Evolutionary conservation across 2,329 filamentous ascomycete species (phyloP).

Genomic region (Aspergillus sp.): DNA sequence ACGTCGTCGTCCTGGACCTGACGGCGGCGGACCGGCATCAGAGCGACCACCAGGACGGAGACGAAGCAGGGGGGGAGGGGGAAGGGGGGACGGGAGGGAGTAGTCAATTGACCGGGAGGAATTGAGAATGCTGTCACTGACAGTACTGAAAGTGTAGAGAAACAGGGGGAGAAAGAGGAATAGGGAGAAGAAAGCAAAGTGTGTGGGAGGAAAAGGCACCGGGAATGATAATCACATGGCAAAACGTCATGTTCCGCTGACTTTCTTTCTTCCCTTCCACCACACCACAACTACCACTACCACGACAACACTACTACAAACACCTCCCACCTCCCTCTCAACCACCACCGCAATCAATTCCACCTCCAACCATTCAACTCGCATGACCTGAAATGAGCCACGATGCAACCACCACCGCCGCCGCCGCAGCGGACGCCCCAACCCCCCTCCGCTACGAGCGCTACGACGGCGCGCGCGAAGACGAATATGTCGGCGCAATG

Average conservation of each 20-base stretch:
- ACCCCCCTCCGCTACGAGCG: constrained; percentile 58
- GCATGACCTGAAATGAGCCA: constrained; percentile 29
- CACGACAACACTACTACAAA: background rate
- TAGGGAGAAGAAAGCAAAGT: constrained; percentile 1
- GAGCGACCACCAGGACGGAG: constrained; percentile 16
- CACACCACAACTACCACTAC: background rate
- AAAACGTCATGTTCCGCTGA: background rate
- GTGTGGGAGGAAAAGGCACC: background rate
- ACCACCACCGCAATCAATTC: background rate
- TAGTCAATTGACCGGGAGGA: constrained; percentile 3
- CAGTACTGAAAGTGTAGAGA: background rate
- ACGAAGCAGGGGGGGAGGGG: background rate
- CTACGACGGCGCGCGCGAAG: constrained; percentile 60
- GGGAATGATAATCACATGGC: constrained; percentile 11
- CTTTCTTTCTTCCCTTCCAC: background rate
- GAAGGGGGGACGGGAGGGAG: background rate
- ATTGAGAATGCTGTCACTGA: background rate
- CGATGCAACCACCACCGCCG: constrained; percentile 17
- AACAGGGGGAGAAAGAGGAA: background rate
- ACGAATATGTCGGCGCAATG: constrained; percentile 76
- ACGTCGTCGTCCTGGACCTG: constrained; percentile 37
- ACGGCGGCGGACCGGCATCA: constrained; percentile 41
- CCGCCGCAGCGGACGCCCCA: constrained; percentile 15
- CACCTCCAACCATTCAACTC: constrained; percentile 10
- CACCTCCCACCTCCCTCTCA: background rate